Percentiles rank a stretch among this genome's conserved stretches.
These are phyloP conservation scores for Termitomyces eurrhizus DNA, from an alignment of 768 basidiomycete genomes.

Conservation along the genomic window DNA sequence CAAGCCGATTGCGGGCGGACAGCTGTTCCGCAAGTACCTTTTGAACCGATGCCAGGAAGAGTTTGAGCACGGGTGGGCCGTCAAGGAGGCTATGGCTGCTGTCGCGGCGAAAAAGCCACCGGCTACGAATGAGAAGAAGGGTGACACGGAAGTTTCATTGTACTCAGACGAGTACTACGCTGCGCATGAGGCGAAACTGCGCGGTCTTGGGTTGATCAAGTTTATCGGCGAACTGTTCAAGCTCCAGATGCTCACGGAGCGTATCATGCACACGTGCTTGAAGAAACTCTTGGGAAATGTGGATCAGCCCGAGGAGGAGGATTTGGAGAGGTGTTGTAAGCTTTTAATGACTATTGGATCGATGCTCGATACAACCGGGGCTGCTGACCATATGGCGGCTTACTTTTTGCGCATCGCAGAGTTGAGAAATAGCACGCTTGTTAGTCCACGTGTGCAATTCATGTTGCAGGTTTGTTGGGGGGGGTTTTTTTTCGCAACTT, in stretches of 20 bases:
- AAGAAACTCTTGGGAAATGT: conserved; percentile 93
- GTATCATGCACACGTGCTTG: conserved; percentile 98
- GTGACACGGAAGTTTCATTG: conserved; percentile 61
- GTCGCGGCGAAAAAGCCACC: conserved; percentile 82
- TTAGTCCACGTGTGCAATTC: conserved; percentile 87
- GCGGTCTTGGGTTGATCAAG: conserved; percentile 94
- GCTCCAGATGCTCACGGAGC: conserved; percentile 96
- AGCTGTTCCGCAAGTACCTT: conserved; percentile 95
- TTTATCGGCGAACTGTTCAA: conserved; percentile 99
- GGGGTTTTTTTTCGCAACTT: conserved; percentile 1
- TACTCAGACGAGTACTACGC: conserved; percentile 97
- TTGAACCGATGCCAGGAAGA: conserved; percentile 97
- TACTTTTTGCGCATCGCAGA: conserved; percentile 92
- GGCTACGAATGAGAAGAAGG: conserved; percentile 59
- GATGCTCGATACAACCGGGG: conserved; percentile 76
- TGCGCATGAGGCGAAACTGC: conserved; percentile 95
- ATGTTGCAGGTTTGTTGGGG: conserved; percentile 79
- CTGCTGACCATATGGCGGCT: conserved; percentile 82
- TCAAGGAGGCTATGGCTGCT: conserved; percentile 80
- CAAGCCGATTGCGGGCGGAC: conserved; percentile 88
- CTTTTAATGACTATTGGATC: conserved; percentile 86
- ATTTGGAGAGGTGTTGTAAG: conserved; percentile 94
- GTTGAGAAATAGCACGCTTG: conserved; percentile 66
- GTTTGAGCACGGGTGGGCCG: conserved; percentile 94
- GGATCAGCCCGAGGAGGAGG: conserved; percentile 95